Conservation (phyloP, 306 rosid species). For the Begonia loranthoides region DNA sequence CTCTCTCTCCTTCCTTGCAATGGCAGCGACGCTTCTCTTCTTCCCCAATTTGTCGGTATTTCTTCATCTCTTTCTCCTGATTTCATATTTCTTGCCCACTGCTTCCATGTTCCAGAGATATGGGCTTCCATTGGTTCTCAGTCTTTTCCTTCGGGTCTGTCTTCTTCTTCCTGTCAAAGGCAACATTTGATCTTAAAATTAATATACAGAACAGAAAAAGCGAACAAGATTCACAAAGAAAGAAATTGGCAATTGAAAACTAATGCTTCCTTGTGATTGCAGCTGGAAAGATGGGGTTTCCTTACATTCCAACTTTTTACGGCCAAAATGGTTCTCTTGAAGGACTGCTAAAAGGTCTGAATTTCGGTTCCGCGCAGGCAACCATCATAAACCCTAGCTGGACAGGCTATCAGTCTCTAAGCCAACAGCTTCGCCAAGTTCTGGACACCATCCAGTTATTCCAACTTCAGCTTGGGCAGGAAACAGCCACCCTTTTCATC, state of each 20-base stretch:
- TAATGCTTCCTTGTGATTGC: neutral
- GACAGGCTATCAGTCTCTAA: slow-evolving; percentile 65
- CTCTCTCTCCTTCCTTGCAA: slow-evolving; percentile 57
- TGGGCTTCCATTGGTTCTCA: neutral
- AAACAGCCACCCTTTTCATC: slow-evolving; percentile 29
- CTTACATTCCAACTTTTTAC: slow-evolving; percentile 37
- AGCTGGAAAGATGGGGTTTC: slow-evolving; percentile 66
- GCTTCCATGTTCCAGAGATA: too few species aligned
- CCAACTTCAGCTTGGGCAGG: slow-evolving; percentile 36
- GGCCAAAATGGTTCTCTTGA: slow-evolving; percentile 51
- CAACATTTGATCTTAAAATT: too few species aligned
- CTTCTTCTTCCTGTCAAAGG: too few species aligned
- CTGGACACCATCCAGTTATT: slow-evolving; percentile 56
- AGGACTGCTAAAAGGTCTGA: slow-evolving; percentile 45
- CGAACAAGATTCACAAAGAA: neutral
- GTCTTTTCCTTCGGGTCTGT: neutral
- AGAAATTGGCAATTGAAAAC: neutral
- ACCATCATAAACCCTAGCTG: slow-evolving; percentile 49
- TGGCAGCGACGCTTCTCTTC: slow-evolving; percentile 40
- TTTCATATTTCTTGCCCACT: neutral
- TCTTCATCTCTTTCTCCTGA: slow-evolving; percentile 2
- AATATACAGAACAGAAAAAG: neutral
- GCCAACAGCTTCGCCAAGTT: slow-evolving; percentile 73
- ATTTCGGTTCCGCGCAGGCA: slow-evolving; percentile 77
- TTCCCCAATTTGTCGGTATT: slow-evolving; percentile 78